Evolutionary conservation across 1,139 yeast species (phyloP).

Genomic region (Nakaseomyces kungkrabaensis): DNA sequence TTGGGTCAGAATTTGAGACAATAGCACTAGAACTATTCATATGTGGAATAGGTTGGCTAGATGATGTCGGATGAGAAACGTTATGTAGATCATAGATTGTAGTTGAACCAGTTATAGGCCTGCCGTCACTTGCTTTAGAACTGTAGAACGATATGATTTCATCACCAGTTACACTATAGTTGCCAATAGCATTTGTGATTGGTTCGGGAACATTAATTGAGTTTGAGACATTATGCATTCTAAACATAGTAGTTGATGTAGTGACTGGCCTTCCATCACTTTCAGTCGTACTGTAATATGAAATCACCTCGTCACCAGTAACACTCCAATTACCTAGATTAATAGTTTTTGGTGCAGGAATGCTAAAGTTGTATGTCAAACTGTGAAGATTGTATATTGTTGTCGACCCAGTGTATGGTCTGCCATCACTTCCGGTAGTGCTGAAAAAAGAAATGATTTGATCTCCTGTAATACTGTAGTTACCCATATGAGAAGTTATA

Average conservation of each 20-base stretch:
- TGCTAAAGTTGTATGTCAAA: neutral
- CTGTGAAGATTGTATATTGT: neutral
- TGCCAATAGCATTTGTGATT: neutral
- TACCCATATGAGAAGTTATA: neutral
- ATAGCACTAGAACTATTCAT: neutral
- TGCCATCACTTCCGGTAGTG: neutral
- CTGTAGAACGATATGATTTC: conserved; percentile 1
- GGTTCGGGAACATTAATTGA: neutral
- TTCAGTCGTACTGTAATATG: neutral
- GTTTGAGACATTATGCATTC: neutral
- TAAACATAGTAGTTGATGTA: neutral
- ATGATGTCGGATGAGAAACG: neutral
- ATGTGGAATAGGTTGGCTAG: neutral
- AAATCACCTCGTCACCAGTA: conserved; percentile 1
- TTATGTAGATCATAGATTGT: neutral
- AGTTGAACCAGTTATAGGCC: neutral
- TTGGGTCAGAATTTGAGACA: neutral
- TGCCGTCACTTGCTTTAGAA: neutral
- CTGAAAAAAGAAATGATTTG: neutral
- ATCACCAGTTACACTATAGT: neutral
- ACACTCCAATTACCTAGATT: neutral
- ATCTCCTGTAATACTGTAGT: neutral
- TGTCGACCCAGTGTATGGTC: neutral
- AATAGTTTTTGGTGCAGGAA: neutral
- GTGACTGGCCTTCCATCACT: neutral